Base-by-base conservation (phyloP, 2,329 filamentous ascomycete species). In the Alternaria rosae region DNA sequence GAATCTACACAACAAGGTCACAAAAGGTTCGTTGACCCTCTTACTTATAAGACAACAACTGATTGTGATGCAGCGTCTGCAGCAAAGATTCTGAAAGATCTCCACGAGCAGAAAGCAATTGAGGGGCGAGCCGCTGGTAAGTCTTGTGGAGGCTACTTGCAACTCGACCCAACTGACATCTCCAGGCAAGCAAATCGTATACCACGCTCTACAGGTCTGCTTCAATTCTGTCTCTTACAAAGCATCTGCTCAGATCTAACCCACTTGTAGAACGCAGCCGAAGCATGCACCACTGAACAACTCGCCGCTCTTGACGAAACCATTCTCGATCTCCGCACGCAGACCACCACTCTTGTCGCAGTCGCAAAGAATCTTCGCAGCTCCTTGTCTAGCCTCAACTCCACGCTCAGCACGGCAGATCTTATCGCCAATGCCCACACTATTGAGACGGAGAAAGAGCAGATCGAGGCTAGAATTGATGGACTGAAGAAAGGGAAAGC, bases 1-100 rank as follows among this genome's bases (percentile, higher is more conserved):
- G 12, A 89, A 90, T 75, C 79, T 90, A 42, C 86, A 88, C 70
- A 87, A 88, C 68, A 85, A 84, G 63, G 84, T 88, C 60, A 85
- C 84, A 13, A 89, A 89, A 79, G 73, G 84, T 85, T 51, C 48
- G 70, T 56, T 10, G 9, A 21, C 7, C 11, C 8, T 5, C 1
- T 6, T 35, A 10, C 72, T 15, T 8, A n/a, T 10, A 41, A 15
- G 11, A 4, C 52, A 44, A 23, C 17, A 17, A 42, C 66, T 76
- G 52, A 75, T 42, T n/a, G 17, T 13, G 8, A 63, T 8, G 64
- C 72, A 85, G 86, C 87, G 12, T 82, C 86, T 44, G 84, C 88
- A 23, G 83, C 84, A 26, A 91, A 90, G 76, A 72, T 86, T 30
- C 79, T 91, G 32, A 89, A 88, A 69, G 88, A 90, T 61, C 79